These are phyloP conservation scores for Lachancea lanzarotensis DNA, from an alignment of 805 yeast species.

Conservation along the genomic window DNA sequence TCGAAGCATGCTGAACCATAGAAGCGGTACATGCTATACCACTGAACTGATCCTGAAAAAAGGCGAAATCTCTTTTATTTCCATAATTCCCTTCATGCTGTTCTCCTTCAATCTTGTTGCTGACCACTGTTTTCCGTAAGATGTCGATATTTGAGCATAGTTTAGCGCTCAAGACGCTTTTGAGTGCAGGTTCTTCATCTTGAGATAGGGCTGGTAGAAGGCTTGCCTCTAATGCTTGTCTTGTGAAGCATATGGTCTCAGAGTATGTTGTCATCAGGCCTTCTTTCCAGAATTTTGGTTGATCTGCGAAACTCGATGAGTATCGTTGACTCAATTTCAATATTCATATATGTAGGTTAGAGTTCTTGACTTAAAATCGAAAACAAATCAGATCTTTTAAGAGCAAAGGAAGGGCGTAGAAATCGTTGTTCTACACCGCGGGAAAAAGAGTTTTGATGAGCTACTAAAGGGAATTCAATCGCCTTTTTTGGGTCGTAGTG, in stretches of 20 bases:
- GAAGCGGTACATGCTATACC: conserved; percentile 4
- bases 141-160: conserved; percentile 17
- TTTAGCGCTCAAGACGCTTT: conserved; percentile 17
- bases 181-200: conserved; percentile 17
- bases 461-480: no score
- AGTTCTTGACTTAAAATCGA: no score
- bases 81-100: background rate
- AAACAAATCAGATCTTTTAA: no score
- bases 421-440: no score
- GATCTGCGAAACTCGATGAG: background rate
- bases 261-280: background rate
- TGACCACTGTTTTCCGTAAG: conserved; percentile 12
- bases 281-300: background rate
- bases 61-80: background rate
- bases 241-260: background rate
- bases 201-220: background rate
- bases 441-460: no score
- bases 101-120: conserved; percentile 6
- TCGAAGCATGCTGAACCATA: conserved; percentile 1
- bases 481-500: no score
- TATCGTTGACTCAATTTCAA: background rate
- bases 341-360: no score
- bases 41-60: conserved; percentile 12
- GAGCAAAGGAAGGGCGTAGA: no score
- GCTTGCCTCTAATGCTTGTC: background rate